These are phyloP conservation scores for slime mould (Dictyostelium discoideum) DNA, from an alignment of 78 protist species.

Conservation along the genomic window dicty_2.7 NC_007088.5:1842001-1842500, in stretches of 20 bases:
- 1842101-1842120: background rate
- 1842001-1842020: background rate
- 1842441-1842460: constrained; percentile 1
- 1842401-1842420: too few species aligned
- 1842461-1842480: constrained; percentile 21
- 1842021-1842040: background rate
- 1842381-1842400: too few species aligned
- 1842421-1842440: background rate
- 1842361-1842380: too few species aligned
- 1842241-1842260: too few species aligned
- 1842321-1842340: too few species aligned
- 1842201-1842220: background rate
- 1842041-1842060: background rate
- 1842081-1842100: background rate
- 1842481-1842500: constrained; percentile 11
- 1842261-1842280: too few species aligned
- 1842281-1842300: too few species aligned
- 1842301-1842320: too few species aligned
- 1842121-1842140: background rate
- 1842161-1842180: background rate
- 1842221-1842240: background rate
- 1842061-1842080: background rate
- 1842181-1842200: background rate
- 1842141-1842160: background rate
- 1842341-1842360: too few species aligned